Percentiles rank a stretch among this genome's conserved stretches.
These are phyloP conservation scores for Cornus kousa DNA, from an alignment of 148 eudicot species.

Conservation along the genomic window DNA sequence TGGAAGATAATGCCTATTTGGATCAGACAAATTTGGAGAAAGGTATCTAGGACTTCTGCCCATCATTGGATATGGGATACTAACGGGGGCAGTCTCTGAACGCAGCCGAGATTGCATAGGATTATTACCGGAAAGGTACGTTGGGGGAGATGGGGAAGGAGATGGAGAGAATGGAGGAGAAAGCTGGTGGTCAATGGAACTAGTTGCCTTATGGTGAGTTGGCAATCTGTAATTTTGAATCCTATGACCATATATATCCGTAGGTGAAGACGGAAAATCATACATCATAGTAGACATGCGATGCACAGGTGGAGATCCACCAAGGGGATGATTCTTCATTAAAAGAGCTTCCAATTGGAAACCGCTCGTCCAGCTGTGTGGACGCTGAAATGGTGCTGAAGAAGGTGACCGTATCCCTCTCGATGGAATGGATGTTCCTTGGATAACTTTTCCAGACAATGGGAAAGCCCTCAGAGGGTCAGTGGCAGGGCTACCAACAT, in stretches of 20 bases:
- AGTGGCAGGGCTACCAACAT: slow-evolving; percentile 93
- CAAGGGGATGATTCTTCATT: slow-evolving; percentile 36
- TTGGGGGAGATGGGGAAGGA: slow-evolving; percentile 73
- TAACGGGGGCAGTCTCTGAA: slow-evolving; percentile 76
- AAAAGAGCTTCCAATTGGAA: slow-evolving; percentile 39
- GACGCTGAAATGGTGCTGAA: slow-evolving; percentile 59
- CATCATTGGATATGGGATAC: slow-evolving; percentile 83
- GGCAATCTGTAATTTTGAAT: slow-evolving; percentile 45
- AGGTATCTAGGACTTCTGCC: slow-evolving; percentile 67
- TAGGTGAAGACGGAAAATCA: slow-evolving; percentile 47
- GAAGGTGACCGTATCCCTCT: slow-evolving; percentile 50
- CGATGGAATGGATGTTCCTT: slow-evolving; percentile 42
- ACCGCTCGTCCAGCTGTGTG: slow-evolving; percentile 93
- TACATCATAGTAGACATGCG: slow-evolving; percentile 35
- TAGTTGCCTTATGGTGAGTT: slow-evolving; percentile 38
- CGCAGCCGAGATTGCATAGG: slow-evolving; percentile 49
- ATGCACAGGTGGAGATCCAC: slow-evolving; percentile 62
- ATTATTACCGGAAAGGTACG: slow-evolving; percentile 49
- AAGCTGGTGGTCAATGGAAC: slow-evolving; percentile 64
- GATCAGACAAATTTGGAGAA: slow-evolving; percentile 91
- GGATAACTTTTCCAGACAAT: slow-evolving; percentile 34
- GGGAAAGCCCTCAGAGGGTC: slow-evolving; percentile 86
- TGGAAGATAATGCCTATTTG: slow-evolving; percentile 72
- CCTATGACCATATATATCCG: slow-evolving; percentile 51
- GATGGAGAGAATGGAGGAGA: slow-evolving; percentile 95